These are phyloP conservation scores for Dacryopinax primogenitus DNA, from an alignment of 768 basidiomycete species.

Conservation along the genomic window DNA sequence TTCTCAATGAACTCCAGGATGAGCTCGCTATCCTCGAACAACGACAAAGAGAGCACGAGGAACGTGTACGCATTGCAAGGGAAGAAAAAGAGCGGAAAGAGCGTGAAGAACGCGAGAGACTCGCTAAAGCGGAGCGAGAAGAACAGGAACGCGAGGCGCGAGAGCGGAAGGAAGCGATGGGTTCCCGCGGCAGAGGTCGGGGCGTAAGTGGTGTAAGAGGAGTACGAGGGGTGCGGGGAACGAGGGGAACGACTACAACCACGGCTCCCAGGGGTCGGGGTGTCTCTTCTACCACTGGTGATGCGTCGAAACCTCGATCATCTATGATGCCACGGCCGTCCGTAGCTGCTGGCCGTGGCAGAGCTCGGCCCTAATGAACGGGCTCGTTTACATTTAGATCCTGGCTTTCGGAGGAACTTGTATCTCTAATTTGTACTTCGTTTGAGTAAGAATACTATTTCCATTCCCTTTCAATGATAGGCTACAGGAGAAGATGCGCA, in stretches of 20 bases:
- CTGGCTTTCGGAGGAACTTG: neutral
- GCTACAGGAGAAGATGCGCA: neutral
- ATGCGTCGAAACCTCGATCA: neutral
- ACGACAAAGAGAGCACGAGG: constrained; percentile 6
- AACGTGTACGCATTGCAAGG: neutral
- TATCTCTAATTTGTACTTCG: neutral
- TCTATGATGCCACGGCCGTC: constrained; percentile 2
- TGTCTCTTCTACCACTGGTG: neutral
- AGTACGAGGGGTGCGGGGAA: neutral
- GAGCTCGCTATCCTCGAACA: constrained; percentile 8
- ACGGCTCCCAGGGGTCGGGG: neutral
- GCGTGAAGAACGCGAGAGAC: constrained; percentile 13
- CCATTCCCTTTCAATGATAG: too few relatives aligned
- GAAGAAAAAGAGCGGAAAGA: constrained; percentile 10
- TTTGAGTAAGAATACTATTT: too few relatives aligned
- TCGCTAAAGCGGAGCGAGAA: constrained; percentile 8
- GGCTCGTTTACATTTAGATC: too few relatives aligned
- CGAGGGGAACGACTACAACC: neutral
- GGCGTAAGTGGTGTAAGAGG: neutral
- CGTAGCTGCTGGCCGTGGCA: neutral
- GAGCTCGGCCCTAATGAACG: neutral
- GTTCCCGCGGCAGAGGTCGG: neutral
- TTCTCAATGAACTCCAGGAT: constrained; percentile 7
- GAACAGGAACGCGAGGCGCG: constrained; percentile 12
- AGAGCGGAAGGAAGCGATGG: constrained; percentile 11